Conservation (phyloP, 2,329 filamentous ascomycete genomes). For the Xylaria sp. region DNA sequence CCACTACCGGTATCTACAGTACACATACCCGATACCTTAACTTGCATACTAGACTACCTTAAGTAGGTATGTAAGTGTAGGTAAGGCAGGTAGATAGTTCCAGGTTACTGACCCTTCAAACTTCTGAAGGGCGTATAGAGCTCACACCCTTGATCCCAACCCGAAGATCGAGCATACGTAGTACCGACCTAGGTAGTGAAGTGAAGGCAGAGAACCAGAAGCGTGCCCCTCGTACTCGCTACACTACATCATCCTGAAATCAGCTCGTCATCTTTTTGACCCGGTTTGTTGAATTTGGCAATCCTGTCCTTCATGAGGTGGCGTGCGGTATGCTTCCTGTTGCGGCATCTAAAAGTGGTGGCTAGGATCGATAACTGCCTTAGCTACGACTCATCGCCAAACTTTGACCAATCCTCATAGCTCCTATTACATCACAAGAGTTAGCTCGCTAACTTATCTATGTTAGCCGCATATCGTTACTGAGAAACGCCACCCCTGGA, state of each 20-base stretch:
- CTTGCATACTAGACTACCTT: no score
- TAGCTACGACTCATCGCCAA: not conserved
- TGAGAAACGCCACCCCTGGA: not conserved
- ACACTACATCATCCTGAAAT: constrained; percentile 26
- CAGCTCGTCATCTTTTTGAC: not conserved
- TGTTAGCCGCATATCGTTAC: not conserved
- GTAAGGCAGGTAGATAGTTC: no score
- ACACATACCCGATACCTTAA: no score
- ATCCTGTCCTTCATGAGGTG: not conserved
- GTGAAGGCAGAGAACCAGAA: constrained; percentile 10
- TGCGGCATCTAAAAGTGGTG: not conserved
- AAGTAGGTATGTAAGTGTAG: no score
- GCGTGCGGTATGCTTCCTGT: not conserved
- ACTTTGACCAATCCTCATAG: not conserved
- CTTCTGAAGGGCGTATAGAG: constrained; percentile 15
- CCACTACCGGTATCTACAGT: no score
- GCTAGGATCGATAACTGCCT: not conserved
- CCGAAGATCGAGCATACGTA: not conserved
- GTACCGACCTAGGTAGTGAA: not conserved
- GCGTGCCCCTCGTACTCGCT: constrained; percentile 10
- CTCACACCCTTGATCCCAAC: constrained; percentile 18
- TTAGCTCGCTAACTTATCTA: not conserved
- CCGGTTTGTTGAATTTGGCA: not conserved
- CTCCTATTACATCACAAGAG: not conserved
- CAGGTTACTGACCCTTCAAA: not conserved